Conservation (phyloP, 352 stramenopile genomes). For the Phytopythium vexans region DNA sequence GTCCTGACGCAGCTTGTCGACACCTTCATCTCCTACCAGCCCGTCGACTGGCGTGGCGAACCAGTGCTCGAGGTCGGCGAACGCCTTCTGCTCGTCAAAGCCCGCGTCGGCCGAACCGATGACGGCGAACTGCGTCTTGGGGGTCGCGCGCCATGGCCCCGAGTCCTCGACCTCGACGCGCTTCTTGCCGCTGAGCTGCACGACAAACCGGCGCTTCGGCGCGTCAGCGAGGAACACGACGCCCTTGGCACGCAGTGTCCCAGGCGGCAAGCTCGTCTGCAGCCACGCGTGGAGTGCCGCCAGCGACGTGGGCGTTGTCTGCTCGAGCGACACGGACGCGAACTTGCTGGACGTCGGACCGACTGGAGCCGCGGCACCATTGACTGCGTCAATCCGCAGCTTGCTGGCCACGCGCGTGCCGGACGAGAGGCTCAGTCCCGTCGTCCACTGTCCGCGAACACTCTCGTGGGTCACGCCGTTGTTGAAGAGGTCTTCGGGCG, state of each 20-base stretch:
- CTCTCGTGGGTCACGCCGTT: conserved; percentile 63
- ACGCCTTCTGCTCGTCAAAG: conserved; percentile 31
- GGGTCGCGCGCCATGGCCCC: conserved; percentile 47
- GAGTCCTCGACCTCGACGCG: conserved; percentile 65
- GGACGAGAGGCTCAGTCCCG: conserved; percentile 21
- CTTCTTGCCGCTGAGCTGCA: conserved; percentile 68
- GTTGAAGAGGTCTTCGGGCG: conserved; percentile 44
- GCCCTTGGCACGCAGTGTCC: conserved; percentile 55
- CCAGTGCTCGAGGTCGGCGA: conserved; percentile 21
- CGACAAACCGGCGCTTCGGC: conserved; percentile 53
- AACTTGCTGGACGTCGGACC: conserved; percentile 18
- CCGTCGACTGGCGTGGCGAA: conserved; percentile 14
- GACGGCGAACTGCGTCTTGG: conserved; percentile 72
- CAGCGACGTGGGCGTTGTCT: conserved; percentile 29
- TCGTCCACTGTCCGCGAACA: conserved; percentile 61
- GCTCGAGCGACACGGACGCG: conserved; percentile 47
- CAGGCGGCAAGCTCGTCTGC: conserved; percentile 22
- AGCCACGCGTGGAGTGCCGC: conserved; percentile 55
- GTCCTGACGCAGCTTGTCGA: conserved; percentile 31
- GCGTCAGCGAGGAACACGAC: conserved; percentile 64
- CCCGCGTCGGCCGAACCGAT: conserved; percentile 34
- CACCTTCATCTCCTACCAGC: conserved; percentile 4
- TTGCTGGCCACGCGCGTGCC: conserved; percentile 21
- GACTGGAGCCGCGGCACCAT: neutral
- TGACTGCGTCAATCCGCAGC: conserved; percentile 19